Evolutionary conservation across 768 basidiomycete genomes (phyloP), one percentile per base, ranked within the genome.

Genomic region (Asterophora lycoperdoides): DNA sequence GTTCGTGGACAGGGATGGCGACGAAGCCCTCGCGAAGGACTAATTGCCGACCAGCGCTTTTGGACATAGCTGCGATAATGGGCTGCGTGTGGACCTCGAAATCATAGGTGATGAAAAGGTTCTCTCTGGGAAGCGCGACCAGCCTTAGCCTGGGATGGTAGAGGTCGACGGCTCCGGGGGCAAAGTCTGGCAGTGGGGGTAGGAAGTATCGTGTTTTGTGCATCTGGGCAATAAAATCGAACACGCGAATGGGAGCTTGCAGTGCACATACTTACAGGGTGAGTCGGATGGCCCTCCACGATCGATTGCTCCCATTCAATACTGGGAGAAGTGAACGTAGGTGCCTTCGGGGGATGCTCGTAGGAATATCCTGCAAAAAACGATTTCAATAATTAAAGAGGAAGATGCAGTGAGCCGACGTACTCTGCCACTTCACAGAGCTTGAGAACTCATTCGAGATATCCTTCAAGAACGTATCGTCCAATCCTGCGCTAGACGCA

Each of bases 231-330:
- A 26, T 33, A 11, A 36, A 30, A 45, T 33, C 11, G 13, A 23
- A 26, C 23, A 23, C 18, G 29, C 9, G 10, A 18, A 13, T 18
- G 1, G 9, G 23, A 15, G n/a, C 17, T 34, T 6, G 28, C n/a
- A 46, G 8, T 4, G n/a, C 13, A 18, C 11, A n/a, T 6, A 55
- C 68, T 50, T 54, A 79, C 80, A 13, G 80, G 79, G 60, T 82
- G 80, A 0, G 75, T 80, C 3, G 79, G 78, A 57, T 82, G 80
- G 0, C 79, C 78, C 59, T 81, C 79, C 15, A 80, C 75, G 23
- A 81, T 78, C 1, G 79, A 79, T 56, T 80, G 77, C 50, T 82
- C 79, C 80, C 80, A 82, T 30, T 68, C 73, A 10, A 82, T 74
- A 46, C 78, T 80, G 1, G 75, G 59, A 18, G 74, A 76, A 4